Conservation (phyloP, 441 rosid species). For the Cnidoscolus chayamansa region DNA sequence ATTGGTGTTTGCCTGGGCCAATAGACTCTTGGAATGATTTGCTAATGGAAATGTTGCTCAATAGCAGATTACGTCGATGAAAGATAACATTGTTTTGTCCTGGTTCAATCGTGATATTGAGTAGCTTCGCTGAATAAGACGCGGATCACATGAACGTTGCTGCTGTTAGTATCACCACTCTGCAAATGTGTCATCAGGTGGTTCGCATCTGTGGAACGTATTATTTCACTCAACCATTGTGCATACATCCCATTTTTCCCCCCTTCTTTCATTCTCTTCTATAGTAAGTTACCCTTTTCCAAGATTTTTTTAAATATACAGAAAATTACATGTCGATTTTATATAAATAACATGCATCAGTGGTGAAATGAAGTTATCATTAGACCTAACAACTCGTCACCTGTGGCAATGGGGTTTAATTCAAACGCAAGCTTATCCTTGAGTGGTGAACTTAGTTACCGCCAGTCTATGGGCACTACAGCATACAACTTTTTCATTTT, state of each 20-base stretch:
- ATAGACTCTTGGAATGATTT: slow-evolving; percentile 81
- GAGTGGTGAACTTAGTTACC: too few relatives aligned
- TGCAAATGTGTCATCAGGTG: neutral
- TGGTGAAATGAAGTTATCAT: neutral
- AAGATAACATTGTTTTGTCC: neutral
- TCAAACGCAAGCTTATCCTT: too few relatives aligned
- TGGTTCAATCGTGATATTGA: neutral
- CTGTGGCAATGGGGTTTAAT: too few relatives aligned
- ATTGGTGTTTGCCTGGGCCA: slow-evolving; percentile 97
- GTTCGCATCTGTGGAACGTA: neutral
- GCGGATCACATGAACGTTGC: too few relatives aligned
- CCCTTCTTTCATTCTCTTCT: too few relatives aligned
- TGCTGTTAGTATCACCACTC: too few relatives aligned
- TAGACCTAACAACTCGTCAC: too few relatives aligned
- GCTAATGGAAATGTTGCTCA: slow-evolving; percentile 61
- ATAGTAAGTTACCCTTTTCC: too few relatives aligned
- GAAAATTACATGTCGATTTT: neutral
- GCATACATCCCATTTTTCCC: neutral
- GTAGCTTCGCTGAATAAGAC: neutral
- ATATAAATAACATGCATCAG: neutral
- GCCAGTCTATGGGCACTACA: too few relatives aligned
- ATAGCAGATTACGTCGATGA: slow-evolving; percentile 28
- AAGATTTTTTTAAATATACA: too few relatives aligned
- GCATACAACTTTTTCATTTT: too few relatives aligned
- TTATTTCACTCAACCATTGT: neutral